These are phyloP conservation scores for Polygonum aviculare DNA, from an alignment of 148 eudicot species.

Conservation along the genomic window DNA sequence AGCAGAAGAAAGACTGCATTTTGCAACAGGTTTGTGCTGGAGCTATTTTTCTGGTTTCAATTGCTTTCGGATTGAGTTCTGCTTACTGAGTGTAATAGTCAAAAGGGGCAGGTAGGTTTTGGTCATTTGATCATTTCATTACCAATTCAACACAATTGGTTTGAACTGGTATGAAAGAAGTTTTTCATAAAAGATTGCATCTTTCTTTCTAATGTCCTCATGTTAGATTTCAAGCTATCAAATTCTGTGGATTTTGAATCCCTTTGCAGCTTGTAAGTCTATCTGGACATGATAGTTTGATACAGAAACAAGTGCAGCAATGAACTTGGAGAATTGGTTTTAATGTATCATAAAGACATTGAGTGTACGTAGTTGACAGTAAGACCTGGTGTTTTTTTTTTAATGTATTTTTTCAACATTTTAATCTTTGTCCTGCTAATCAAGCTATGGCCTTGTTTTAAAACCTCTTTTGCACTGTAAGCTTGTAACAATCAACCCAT, in stretches of 20 bases:
- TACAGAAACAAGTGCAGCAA: neutral
- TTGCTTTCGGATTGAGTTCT: neutral
- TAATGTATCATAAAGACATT: neutral
- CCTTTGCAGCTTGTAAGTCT: neutral
- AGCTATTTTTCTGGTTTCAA: neutral
- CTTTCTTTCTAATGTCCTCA: conserved; percentile 46
- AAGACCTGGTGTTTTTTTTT: neutral
- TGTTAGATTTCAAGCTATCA: conserved; percentile 31
- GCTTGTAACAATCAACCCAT: neutral
- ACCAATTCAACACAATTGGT: neutral
- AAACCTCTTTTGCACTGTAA: neutral
- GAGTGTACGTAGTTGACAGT: neutral
- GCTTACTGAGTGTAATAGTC: neutral
- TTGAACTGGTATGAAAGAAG: conserved; percentile 27
- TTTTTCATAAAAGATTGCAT: conserved; percentile 16
- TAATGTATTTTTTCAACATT: neutral
- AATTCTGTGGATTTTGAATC: neutral
- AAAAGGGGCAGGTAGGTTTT: neutral
- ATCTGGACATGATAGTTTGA: neutral
- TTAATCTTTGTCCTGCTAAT: neutral
- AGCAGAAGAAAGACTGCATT: conserved; percentile 39
- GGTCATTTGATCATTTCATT: neutral
- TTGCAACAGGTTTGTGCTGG: conserved; percentile 38
- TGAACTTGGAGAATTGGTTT: neutral
- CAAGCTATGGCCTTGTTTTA: neutral